Base-by-base conservation (phyloP, 176 grass and related monocot genomes). In the Pontederia crassipes region DNA sequence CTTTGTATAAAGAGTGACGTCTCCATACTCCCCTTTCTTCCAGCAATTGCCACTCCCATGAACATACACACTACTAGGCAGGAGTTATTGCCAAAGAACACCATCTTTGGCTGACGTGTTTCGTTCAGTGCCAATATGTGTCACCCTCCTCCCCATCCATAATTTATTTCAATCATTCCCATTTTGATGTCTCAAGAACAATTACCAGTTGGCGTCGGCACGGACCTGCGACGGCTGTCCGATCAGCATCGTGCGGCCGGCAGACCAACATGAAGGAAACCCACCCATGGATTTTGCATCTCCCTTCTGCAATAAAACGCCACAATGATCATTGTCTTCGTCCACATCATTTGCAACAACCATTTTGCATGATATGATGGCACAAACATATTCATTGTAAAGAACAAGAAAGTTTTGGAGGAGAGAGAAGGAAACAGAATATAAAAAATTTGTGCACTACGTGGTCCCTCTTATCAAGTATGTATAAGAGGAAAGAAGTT, bases 1-100 rank as follows among this genome's bases (percentile, higher is more conserved):
- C 17, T 65, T 61, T 65, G 47, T 65, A 15, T 65, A 65, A 65
- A 28, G 65, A 55, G 50, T 68, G 65, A 55, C 51, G 51, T 7
- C 49, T 55, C 65, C 65, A 54, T 54, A 45, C 28, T 55, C 28
- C 51, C 14, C 12, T 55, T 68, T 52, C 63, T 66, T 66, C 48
- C 63, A 66, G 20, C 20, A 52, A 49, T 49, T 52, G 63, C 11
- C 15, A 14, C 51, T 50, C 18, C 63, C 48, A 24, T 20, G 8
- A 18, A 15, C 61, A 10, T 49, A 46, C 1, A 62, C 15, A 11
- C 20, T 62, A 0, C 3, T 62, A 7, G 32, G 32, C 32, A 40
- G 32, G 6, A 40, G 32, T 40, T 40, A 40, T 2, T 18, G 7
- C 54, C 7, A 26, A 52, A 56, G 54, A 13, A 10, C 17, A 24